Base-by-base conservation (phyloP, 164 flowering plant genomes). In the Magnolia sinica region DNA sequence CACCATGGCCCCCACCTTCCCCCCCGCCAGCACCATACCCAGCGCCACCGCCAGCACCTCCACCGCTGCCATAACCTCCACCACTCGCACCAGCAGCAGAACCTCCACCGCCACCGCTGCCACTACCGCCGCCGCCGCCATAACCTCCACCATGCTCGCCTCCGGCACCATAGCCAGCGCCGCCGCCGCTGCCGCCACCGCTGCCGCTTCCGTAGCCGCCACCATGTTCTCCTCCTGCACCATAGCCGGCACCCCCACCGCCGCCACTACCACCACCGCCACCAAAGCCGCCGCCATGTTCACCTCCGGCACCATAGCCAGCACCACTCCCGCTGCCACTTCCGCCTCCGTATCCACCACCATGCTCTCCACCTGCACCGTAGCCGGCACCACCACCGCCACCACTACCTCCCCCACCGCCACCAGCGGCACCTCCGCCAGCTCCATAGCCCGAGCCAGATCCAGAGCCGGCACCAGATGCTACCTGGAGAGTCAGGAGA, bases 361-460 rank as follows among this genome's bases (percentile, higher is more conserved):
- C 81, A 51, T 82, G 86, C 6, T 71, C 78, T 1, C 84, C 89
- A 11, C 76, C 70, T 0, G 83, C 88, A 50, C 76, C 79, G 1
- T 83, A 86, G 7, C 81, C 84, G 0, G 83, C 55, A 13, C 73
- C 73, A 19, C 58, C 73, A 10, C 58, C 73, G 0, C 9, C 16
- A 7, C 73, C 73, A 49, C 73, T 11, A 2, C 73, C 73, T 3
- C 58, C 52, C 19, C 73, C 73, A 70, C 20, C 19, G 4, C 71
- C 71, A 14, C 55, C 29, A 49, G 86, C 84, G 6, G 74, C 67
- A 0, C 85, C 87, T 9, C 77, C 79, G 16, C 79, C 86, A 68
- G 77, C 83, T 14, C 74, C 79, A 51, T 49, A 14, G 73, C 73
- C 73, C 13, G 8, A 20, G 27, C 73, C 73, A 49, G 11, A 9